A percentile compares a stretch with the other conserved stretches of the same genome.
phyloP scores from a whole-genome alignment of 257 asterid species.

The Parsonsia alboflavescens region DNA sequence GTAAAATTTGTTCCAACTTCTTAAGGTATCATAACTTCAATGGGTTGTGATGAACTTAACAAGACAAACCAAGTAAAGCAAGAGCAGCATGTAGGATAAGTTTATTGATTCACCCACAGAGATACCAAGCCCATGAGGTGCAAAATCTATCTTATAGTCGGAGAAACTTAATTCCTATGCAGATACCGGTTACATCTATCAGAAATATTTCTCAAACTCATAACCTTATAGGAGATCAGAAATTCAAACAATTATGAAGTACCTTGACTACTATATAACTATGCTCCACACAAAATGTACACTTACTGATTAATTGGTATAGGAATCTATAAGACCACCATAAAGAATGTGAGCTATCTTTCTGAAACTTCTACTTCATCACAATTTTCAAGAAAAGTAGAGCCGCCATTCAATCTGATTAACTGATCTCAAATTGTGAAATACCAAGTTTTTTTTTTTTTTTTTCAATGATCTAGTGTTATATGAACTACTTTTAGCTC shows the following conservation, averaged over 20 bases:
- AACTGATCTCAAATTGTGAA: not conserved
- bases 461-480: not conserved
- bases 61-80: not conserved
- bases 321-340: not conserved
- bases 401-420: not conserved
- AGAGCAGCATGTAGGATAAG: not conserved
- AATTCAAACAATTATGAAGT: not conserved
- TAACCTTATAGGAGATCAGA: not conserved
- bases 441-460: not conserved
- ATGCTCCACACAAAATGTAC: not conserved
- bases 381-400: not conserved
- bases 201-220: not conserved
- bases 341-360: not conserved
- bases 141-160: not conserved
- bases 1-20: not conserved
- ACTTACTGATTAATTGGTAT: too few relatives aligned
- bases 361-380: not conserved
- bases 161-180: not conserved
- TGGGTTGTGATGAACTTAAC: not conserved
- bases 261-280: not conserved
- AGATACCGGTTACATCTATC: not conserved
- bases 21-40: not conserved
- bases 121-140: not conserved
- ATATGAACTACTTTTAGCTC: not conserved
- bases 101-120: not conserved